Evolutionary conservation across 805 yeast species (phyloP).

Genomic region (Candida odintsovae): DNA sequence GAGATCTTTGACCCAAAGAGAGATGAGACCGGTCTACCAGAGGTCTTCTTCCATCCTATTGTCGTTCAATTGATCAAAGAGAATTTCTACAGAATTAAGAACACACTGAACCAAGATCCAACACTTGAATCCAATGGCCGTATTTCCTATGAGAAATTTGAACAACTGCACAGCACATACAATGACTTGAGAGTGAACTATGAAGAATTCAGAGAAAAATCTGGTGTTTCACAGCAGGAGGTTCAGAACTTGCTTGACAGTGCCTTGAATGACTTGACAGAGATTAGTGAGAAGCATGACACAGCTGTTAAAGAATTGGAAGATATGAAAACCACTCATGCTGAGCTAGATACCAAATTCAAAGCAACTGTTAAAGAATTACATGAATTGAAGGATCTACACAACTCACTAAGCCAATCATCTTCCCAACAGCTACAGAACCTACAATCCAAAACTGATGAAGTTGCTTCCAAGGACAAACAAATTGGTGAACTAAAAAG

Average conservation of each 20-base stretch:
- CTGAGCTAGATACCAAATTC: constrained; percentile 16
- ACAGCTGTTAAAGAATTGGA: constrained; percentile 13
- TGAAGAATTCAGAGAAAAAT: constrained; percentile 26
- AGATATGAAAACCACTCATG: constrained; percentile 15
- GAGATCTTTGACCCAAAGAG: constrained; percentile 43
- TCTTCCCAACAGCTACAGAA: constrained; percentile 31
- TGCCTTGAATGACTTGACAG: constrained; percentile 9
- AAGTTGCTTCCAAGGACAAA: constrained; percentile 16
- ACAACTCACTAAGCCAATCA: constrained; percentile 26
- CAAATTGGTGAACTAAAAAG: constrained; percentile 20
- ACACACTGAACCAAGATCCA: constrained; percentile 73
- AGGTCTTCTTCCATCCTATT: constrained; percentile 61
- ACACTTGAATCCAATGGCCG: constrained; percentile 60
- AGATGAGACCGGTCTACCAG: constrained; percentile 85
- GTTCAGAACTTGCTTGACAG: constrained; percentile 16
- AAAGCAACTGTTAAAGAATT: constrained; percentile 9
- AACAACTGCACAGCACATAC: constrained; percentile 25
- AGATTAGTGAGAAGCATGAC: constrained; percentile 8
- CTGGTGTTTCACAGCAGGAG: constrained; percentile 27
- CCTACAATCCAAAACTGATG: constrained; percentile 10
- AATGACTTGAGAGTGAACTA: constrained; percentile 33
- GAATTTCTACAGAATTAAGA: constrained; percentile 59
- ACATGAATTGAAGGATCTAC: constrained; percentile 25
- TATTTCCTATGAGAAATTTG: constrained; percentile 51
- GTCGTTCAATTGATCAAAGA: constrained; percentile 67